Base-by-base conservation (phyloP, 495 filamentous ascomycete genomes). In the Hypomontagnella submonticulosa region DNA sequence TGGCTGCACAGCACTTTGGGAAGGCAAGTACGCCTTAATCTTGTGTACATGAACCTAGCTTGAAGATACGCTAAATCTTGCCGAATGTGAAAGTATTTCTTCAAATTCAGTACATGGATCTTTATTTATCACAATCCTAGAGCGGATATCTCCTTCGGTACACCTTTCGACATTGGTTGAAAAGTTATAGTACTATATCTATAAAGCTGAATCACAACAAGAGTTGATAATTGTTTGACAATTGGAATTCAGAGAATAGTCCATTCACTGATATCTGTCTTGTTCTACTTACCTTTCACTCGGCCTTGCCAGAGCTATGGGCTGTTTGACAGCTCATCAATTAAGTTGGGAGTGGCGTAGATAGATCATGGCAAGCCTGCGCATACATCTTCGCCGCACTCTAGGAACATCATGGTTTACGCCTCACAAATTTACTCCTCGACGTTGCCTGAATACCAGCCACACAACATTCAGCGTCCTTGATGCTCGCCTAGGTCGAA, bases 351-450 rank as follows among this genome's bases (percentile, higher is more conserved):
- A 15, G 41, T 30, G 44, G 61, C 40, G 61, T 57, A 57, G 51
- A 47, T 46, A 60, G 40, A 70, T 44, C 37, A 70, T 70, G 66
- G 53, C 38, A 43, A 55, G 41, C 40, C 44, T 57, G 12, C 10
- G 57, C 23, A 40, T 57, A 9, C 10, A 57, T 41, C 59, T 70
- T n/a, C 6, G 57, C 60, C 63, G 61, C 51, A 56, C 41, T 44
- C 40, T 40, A 10, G 20, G 40, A 51, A 19, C 12, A 42, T 36
- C 23, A 44, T 34, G 46, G 16, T 40, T 52, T 53, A 4, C 27
- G 20, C 34, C 12, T 49, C 33, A 60, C 23, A 27, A 18, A 4
- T 43, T 18, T 23, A 12, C 20, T 32, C 19, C 49, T 37, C 46
- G 33, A 59, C 58, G 65, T 43, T 58, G 41, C 40, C 16, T 61